phyloP scores from a whole-genome alignment of 495 filamentous ascomycete species.

The Podospora tetraspora region DNA sequence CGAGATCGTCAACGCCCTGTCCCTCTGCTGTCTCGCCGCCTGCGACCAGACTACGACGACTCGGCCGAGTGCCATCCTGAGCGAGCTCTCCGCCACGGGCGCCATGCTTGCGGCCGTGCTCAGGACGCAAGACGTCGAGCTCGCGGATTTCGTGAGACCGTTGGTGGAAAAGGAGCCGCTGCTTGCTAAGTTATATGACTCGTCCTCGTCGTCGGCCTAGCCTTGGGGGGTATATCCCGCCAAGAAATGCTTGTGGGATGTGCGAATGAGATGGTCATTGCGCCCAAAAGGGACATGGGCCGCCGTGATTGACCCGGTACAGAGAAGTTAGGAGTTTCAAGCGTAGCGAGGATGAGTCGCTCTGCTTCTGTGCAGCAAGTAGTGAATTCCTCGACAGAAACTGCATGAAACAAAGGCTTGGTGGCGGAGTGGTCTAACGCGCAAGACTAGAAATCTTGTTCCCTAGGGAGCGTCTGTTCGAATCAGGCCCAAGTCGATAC shows the following conservation, averaged over 20 bases:
- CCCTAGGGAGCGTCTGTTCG: conserved; percentile 8
- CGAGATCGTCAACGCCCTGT: conserved; percentile 62
- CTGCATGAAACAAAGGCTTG: background rate
- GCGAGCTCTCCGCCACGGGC: conserved; percentile 40
- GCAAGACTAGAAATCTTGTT: conserved; percentile 10
- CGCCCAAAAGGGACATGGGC: background rate
- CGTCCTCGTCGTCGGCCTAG: background rate
- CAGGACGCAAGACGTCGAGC: conserved; percentile 18
- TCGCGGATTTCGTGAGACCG: conserved; percentile 29
- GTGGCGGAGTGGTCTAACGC: conserved; percentile 8
- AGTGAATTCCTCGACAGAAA: background rate
- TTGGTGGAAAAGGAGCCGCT: conserved; percentile 41
- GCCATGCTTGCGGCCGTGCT: conserved; percentile 29
- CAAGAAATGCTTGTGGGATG: background rate
- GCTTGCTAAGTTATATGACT: conserved; percentile 36
- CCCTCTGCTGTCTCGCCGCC: conserved; percentile 62
- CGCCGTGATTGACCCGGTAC: background rate
- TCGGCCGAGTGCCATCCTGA: conserved; percentile 33
- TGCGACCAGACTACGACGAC: conserved; percentile 35
- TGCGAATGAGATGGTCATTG: background rate
- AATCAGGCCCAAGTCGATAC: conserved; percentile 4
- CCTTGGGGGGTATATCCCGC: background rate
- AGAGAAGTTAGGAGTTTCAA: background rate
- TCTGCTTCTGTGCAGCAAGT: background rate
- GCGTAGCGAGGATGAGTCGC: background rate